Evolutionary conservation across 176 grass and related monocot genomes (phyloP), one percentile per base, ranked within the genome.

Genomic region (Alloteropsis semialata): DNA sequence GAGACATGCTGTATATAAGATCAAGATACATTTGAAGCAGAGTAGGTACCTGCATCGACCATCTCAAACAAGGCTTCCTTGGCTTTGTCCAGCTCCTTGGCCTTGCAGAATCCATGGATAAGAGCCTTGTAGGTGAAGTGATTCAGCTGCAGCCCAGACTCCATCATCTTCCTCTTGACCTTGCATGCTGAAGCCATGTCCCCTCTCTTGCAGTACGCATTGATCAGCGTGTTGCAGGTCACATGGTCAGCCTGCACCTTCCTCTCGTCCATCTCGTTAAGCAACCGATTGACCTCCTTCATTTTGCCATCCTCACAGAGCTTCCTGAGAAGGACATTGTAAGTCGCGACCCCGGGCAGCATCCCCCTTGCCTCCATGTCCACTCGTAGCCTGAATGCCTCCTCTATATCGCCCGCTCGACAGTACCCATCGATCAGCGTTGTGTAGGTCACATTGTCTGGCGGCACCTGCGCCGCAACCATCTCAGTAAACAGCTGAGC

Each of bases 161-260:
- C 92, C 57, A 94, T 53, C 95, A 97, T 97, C 88, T 72, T 89
- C 66, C 64, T 92, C 78, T 77, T 84, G 78, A 94, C 82, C 64
- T 91, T 97, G 82, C 88, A 89, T 0, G 92, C 92, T 18, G 93
- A 85, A 22, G 62, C 39, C 92, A 97, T 91, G 74, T 92, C 82
- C 33, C 92, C 92, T 72, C 59, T 92, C 87, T 97, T 97, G 87
- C 86, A 92, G 88, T 94, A 92, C 7, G 95, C 81, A 44, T 97
- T 94, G 57, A 97, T 94, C 14, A 97, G 84, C 7, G 90, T 97
- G 85, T 97, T 97, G 81, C 95, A 97, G 4, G 95, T 97, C n/a
- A 92, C 57, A 5, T 88, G 91, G 78, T 97, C 95, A 50, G 95
- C 85, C 83, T 91, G 79, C 25, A 94, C 69, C 86, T 85, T 92